A percentile compares a stretch with the other conserved stretches of the same genome.
Conservation (phyloP, 2,329 filamentous ascomycete species). For the Cercospora citrullina region DNA sequence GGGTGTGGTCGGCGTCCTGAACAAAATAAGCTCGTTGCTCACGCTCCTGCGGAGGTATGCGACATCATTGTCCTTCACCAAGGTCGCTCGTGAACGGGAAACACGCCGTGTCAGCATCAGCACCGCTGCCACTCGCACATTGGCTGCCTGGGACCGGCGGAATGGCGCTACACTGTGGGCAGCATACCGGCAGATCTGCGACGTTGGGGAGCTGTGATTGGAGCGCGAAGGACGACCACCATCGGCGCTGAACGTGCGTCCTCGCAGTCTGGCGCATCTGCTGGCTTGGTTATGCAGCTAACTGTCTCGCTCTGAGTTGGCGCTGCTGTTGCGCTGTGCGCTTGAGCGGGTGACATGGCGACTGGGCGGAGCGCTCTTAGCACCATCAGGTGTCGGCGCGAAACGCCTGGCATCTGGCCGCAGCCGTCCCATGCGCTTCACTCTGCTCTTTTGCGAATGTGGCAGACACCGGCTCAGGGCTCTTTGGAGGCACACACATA, state of each 20-base stretch:
- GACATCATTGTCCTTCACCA: constrained; percentile 16
- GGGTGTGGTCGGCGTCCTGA: constrained; percentile 10
- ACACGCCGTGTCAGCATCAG: not conserved
- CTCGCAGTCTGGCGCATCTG: constrained; percentile 19
- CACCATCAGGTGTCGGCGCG: constrained; percentile 5
- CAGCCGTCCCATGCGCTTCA: constrained; percentile 6
- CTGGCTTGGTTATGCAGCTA: constrained; percentile 24
- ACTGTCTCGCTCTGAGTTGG: constrained; percentile 19
- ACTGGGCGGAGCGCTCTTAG: not conserved
- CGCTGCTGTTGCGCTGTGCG: constrained; percentile 23
- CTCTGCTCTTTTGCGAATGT: not conserved
- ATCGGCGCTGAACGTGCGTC: constrained; percentile 18
- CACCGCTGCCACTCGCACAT: constrained; percentile 11
- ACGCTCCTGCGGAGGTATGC: not conserved
- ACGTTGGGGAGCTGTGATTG: constrained; percentile 17
- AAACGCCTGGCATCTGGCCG: constrained; percentile 7
- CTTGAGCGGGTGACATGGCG: constrained; percentile 19
- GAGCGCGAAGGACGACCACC: constrained; percentile 14
- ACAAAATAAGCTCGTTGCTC: not conserved
- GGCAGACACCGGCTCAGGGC: not conserved
- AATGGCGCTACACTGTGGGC: constrained; percentile 15
- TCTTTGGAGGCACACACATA: not conserved
- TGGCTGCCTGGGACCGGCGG: constrained; percentile 1
- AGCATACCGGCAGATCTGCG: constrained; percentile 19
- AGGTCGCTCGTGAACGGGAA: constrained; percentile 8